A percentile compares a stretch with the other conserved stretches of the same genome.
Evolutionary conservation across 768 basidiomycete genomes (phyloP).

Genomic region (Amanita polypyramis): DNA sequence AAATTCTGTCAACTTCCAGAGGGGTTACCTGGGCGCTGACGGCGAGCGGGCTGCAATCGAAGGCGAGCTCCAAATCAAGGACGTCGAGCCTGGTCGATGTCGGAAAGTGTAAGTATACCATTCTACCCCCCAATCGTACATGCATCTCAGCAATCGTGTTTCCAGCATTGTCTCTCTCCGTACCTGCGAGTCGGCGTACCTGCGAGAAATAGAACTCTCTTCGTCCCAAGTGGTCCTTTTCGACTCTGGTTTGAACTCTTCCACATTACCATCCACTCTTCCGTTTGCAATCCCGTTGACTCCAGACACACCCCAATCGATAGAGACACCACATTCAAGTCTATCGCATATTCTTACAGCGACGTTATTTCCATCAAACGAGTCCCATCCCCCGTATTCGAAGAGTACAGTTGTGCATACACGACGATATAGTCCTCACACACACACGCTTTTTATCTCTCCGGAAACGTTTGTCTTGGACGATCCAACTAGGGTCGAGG

Average conservation of each 20-base stretch:
- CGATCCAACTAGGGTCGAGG: slow-evolving; percentile 56
- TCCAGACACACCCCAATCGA: slow-evolving; percentile 73
- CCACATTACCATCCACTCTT: slow-evolving; percentile 46
- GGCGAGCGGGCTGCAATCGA: slow-evolving; percentile 77
- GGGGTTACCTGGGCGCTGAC: slow-evolving; percentile 76
- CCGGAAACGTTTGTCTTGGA: slow-evolving; percentile 50
- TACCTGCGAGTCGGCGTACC: slow-evolving; percentile 54
- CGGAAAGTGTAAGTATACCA: slow-evolving; percentile 42
- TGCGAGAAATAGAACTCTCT: slow-evolving; percentile 57
- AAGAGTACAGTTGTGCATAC: slow-evolving; percentile 62
- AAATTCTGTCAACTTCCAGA: slow-evolving; percentile 71
- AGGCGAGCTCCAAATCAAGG: slow-evolving; percentile 83
- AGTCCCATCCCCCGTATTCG: slow-evolving; percentile 26
- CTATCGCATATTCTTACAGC: slow-evolving; percentile 65
- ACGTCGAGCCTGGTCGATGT: slow-evolving; percentile 46
- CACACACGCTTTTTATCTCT: slow-evolving; percentile 39
- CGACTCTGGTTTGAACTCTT: slow-evolving; percentile 23
- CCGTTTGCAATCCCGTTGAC: slow-evolving; percentile 78
- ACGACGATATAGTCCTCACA: slow-evolving; percentile 61
- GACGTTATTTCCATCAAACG: slow-evolving; percentile 43
- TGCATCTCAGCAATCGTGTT: slow-evolving; percentile 4
- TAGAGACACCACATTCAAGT: slow-evolving; percentile 66
- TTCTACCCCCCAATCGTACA: slow-evolving; percentile 8
- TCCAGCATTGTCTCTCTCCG: slow-evolving; percentile 55
- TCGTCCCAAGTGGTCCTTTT: slow-evolving; percentile 46